Evolutionary conservation across 2,329 filamentous ascomycete genomes (phyloP).

Genomic region (Cladophialophora chaetospira): DNA sequence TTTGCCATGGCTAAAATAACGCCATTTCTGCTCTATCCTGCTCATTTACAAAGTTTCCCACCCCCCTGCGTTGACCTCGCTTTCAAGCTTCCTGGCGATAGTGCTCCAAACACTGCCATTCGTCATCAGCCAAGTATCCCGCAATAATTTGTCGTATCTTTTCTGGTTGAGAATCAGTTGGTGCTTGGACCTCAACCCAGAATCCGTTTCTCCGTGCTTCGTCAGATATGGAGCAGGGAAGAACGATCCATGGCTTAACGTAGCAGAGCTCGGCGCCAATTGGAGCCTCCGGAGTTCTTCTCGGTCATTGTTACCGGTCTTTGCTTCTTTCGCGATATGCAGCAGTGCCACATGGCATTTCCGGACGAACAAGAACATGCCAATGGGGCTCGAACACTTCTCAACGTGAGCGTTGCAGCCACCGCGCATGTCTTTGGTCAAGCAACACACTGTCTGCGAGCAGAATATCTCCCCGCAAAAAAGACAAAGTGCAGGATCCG

Average conservation of each 20-base stretch:
- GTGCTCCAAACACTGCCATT: constrained; percentile 83
- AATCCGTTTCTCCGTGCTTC: constrained; percentile 91
- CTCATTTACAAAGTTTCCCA: constrained; percentile 69
- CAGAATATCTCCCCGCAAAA: constrained; percentile 98
- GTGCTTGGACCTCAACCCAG: constrained; percentile 81
- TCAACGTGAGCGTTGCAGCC: constrained; percentile 89
- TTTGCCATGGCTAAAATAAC: too few relatives aligned
- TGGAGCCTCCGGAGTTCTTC: constrained; percentile 16
- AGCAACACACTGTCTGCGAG: constrained; percentile 89
- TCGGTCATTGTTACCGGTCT: constrained; percentile 12
- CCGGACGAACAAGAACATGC: constrained; percentile 94
- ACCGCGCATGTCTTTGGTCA: constrained; percentile 67
- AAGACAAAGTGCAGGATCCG: constrained; percentile 87
- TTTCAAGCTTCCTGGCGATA: constrained; percentile 86
- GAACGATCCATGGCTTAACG: constrained; percentile 67
- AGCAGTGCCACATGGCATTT: constrained; percentile 92
- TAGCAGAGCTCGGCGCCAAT: constrained; percentile 11
- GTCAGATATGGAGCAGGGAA: constrained; percentile 90
- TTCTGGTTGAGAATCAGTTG: constrained; percentile 93
- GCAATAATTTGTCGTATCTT: constrained; percentile 83
- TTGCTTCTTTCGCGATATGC: constrained; percentile 50
- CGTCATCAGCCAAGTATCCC: constrained; percentile 73
- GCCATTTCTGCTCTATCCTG: neutral
- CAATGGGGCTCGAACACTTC: constrained; percentile 56
- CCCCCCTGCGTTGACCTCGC: constrained; percentile 93